phyloP scores from a whole-genome alignment of 2,329 filamentous ascomycete species.

The Juglanconis sp. region DNA sequence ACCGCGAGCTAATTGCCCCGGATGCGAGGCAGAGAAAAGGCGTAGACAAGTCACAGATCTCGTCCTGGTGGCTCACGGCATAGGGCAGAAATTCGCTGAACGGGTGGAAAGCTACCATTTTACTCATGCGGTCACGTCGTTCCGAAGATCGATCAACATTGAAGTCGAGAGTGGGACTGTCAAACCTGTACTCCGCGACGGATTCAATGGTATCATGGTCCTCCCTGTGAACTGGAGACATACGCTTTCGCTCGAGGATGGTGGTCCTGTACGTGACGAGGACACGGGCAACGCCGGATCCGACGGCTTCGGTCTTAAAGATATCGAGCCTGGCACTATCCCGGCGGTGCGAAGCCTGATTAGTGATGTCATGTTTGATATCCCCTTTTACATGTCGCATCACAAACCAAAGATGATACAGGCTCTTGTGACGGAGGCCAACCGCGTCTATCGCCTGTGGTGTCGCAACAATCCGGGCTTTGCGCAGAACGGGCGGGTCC shows the following conservation, averaged over 20 bases:
- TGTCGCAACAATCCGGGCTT: slow-evolving; percentile 91
- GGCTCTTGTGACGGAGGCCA: slow-evolving; percentile 85
- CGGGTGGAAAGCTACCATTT: slow-evolving; percentile 96
- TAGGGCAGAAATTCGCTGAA: slow-evolving; percentile 94
- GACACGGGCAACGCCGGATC: slow-evolving; percentile 51
- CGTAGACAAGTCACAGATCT: slow-evolving; percentile 77
- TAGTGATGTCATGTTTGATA: slow-evolving; percentile 96
- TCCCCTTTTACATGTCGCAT: slow-evolving; percentile 95
- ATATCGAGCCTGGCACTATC: slow-evolving; percentile 88
- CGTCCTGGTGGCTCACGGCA: slow-evolving; percentile 88
- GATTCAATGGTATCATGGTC: slow-evolving; percentile 89
- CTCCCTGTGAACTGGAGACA: slow-evolving; percentile 93
- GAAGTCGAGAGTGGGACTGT: slow-evolving; percentile 74
- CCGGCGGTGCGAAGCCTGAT: slow-evolving; percentile 92
- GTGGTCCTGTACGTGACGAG: slow-evolving; percentile 56
- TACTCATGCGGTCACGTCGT: slow-evolving; percentile 90
- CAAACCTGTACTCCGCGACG: slow-evolving; percentile 69
- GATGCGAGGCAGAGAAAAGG: slow-evolving; percentile 62
- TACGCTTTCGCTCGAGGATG: slow-evolving; percentile 82
- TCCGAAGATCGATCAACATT: slow-evolving; percentile 80
- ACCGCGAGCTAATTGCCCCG: slow-evolving; percentile 24
- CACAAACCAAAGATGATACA: slow-evolving; percentile 94
- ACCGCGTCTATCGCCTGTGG: slow-evolving; percentile 94
- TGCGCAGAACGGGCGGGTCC: slow-evolving; percentile 74
- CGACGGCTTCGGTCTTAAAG: slow-evolving; percentile 66